Evolutionary conservation across 192 early-diverging fungal genomes (phyloP).

Genomic region (Entomortierella lignicola): DNA sequence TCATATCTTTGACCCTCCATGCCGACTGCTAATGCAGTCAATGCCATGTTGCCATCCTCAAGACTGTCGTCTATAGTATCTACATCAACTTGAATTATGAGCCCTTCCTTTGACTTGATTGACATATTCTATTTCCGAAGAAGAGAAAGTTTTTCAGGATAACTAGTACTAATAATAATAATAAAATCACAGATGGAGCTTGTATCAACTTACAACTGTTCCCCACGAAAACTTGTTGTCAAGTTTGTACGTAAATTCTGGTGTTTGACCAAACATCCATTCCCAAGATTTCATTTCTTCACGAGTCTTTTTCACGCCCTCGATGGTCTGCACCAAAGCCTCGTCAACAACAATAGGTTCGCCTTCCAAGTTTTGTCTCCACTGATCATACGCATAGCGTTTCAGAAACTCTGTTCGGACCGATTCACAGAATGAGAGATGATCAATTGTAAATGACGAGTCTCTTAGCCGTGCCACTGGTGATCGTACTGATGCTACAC

Average conservation of each 20-base stretch:
- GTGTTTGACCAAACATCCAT: slow-evolving; percentile 94
- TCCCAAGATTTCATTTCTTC: slow-evolving; percentile 76
- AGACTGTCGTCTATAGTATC: slow-evolving; percentile 9
- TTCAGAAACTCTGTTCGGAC: slow-evolving; percentile 77
- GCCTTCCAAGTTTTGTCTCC: slow-evolving; percentile 42
- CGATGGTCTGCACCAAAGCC: slow-evolving; percentile 17
- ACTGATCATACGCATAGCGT: slow-evolving; percentile 57
- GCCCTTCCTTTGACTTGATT: slow-evolving; percentile 43
- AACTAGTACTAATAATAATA: not conserved
- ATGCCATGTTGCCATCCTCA: slow-evolving; percentile 5
- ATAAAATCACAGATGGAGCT: not conserved
- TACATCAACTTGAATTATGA: slow-evolving; percentile 24
- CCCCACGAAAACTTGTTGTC: slow-evolving; percentile 66
- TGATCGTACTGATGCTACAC: slow-evolving; percentile 92
- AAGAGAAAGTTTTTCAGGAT: not conserved
- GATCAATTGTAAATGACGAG: slow-evolving; percentile 85
- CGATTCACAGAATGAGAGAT: slow-evolving; percentile 84
- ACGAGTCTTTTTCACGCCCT: slow-evolving; percentile 35
- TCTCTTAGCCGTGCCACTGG: slow-evolving; percentile 85
- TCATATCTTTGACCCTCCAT: slow-evolving; percentile 49
- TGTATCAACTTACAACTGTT: slow-evolving; percentile 56
- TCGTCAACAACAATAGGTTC: slow-evolving; percentile 32
- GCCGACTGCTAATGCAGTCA: slow-evolving; percentile 41
- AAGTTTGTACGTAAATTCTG: slow-evolving; percentile 80
- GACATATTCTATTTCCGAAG: slow-evolving; percentile 12